Evolutionary conservation across 1,284 basidiomycete species (phyloP).

Genomic region (Vanrija sp.): DNA sequence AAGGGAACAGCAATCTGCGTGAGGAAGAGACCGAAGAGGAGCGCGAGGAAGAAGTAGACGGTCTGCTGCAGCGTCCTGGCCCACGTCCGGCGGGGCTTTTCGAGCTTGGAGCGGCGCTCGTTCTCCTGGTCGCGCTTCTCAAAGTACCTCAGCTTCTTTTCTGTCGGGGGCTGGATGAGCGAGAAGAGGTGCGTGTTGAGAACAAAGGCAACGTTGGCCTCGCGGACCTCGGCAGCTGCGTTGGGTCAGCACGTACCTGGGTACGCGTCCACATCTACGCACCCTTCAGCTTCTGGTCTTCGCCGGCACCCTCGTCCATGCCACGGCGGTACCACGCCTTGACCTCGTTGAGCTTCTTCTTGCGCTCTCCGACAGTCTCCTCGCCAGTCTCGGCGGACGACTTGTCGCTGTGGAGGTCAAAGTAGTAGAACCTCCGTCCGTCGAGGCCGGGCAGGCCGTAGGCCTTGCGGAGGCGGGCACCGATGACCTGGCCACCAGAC

Average conservation of each 20-base stretch:
- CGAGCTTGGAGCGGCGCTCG: constrained; percentile 5
- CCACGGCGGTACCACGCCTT: constrained; percentile 73
- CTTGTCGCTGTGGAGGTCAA: constrained; percentile 54
- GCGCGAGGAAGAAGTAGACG: constrained; percentile 1
- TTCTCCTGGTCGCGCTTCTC: constrained; percentile 16
- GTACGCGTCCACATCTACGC: constrained; percentile 18
- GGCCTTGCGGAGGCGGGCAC: constrained; percentile 61
- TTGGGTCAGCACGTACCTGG: constrained; percentile 1
- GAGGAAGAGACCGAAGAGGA: constrained; percentile 2
- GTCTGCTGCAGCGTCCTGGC: background rate
- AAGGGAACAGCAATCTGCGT: background rate
- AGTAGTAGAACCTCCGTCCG: constrained; percentile 69
- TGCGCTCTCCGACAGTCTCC: constrained; percentile 35
- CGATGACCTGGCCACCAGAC: constrained; percentile 73
- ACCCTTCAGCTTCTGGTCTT: constrained; percentile 58
- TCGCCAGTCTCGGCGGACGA: constrained; percentile 51
- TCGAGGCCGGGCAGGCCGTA: constrained; percentile 58
- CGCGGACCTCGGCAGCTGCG: constrained; percentile 55
- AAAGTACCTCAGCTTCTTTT: constrained; percentile 18
- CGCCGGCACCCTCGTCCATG: constrained; percentile 62
- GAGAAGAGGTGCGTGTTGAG: constrained; percentile 66
- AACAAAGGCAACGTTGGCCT: constrained; percentile 66
- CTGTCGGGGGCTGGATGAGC: constrained; percentile 45
- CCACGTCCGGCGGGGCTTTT: constrained; percentile 1
- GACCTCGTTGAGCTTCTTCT: constrained; percentile 58